Evolutionary conservation across 2,329 filamentous ascomycete species (phyloP), one percentile per base, ranked within the genome.

Genomic region (Colletotrichum trifolii): DNA sequence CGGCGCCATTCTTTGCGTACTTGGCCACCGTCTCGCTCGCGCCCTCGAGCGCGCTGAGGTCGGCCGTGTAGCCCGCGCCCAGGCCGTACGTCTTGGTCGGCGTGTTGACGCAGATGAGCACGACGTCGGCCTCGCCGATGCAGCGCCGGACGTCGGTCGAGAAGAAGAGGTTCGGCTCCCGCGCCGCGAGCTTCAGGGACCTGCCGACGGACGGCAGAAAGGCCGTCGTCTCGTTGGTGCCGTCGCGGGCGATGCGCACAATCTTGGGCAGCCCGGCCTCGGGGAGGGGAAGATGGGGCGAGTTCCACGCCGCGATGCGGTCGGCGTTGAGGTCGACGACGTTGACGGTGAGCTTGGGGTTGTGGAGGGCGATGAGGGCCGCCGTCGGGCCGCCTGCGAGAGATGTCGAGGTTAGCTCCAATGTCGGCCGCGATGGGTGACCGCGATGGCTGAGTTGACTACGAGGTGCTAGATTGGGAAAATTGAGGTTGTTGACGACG

Each of bases 101-200:
- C 0, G 92, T 94, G 75, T 94, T 93, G 70, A 95, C 92, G 12
- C 90, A 87, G 60, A 94, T 85, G 64, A 95, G 86, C 61, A 95
- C 85, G 48, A 94, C 78, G 72, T 94, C 91, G 11, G 92, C 91
- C 67, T 88, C 86, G 33, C 81, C 75, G 65, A 94, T 90, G 65
- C 81, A 82, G 67, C 78, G 80, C 17, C 83, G 83, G 9, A 92
- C 83, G 57, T 93, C 84, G 17, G 87, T 91, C 3, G 90, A 90
- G 79, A 95, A 95, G 80, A 89, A 85, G 15, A 95, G 81, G 75
- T 94, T 95, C 11, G 87, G 84, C 55, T 78, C 72, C 45, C 88
- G 85, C 11, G 79, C 77, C 7, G 79, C 68, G 8, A 85, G 72
- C 2, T 71, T 64, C 1, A 77, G 75, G 54, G 75, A 69, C 35